Conservation (phyloP, 352 stramenopile species). For the Globisporangium recalcitrans region DNA sequence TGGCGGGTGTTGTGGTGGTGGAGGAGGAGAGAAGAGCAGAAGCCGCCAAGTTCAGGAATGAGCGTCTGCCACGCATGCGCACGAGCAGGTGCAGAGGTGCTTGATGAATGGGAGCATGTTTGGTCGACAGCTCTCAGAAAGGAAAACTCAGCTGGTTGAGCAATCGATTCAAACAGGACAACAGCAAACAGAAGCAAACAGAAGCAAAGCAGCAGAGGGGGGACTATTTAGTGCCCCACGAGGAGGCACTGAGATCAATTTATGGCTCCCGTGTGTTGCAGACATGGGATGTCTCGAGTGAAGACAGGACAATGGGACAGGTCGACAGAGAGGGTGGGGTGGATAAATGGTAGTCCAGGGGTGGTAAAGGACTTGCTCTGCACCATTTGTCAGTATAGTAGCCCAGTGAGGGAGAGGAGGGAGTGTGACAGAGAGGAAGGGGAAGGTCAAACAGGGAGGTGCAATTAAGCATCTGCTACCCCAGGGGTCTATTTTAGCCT, state of each 20-base stretch:
- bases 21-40: background rate
- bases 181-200: too few relatives aligned
- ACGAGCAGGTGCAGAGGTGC: background rate
- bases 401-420: background rate
- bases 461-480: too few relatives aligned
- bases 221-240: background rate
- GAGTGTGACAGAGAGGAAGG: too few relatives aligned
- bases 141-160: constrained; percentile 5
- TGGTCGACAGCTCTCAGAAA: background rate
- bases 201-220: background rate
- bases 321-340: background rate
- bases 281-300: too few relatives aligned
- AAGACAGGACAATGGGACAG: background rate
- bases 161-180: background rate
- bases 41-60: constrained; percentile 26
- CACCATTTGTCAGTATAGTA: background rate
- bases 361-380: background rate
- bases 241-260: background rate
- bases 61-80: background rate
- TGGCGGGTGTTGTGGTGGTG: background rate
- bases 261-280: background rate
- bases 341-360: background rate
- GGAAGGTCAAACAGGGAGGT: too few relatives aligned
- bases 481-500: too few relatives aligned
- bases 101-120: background rate